Conservation (phyloP, 148 eudicot species). For the Vaccinium corymbosum region DNA sequence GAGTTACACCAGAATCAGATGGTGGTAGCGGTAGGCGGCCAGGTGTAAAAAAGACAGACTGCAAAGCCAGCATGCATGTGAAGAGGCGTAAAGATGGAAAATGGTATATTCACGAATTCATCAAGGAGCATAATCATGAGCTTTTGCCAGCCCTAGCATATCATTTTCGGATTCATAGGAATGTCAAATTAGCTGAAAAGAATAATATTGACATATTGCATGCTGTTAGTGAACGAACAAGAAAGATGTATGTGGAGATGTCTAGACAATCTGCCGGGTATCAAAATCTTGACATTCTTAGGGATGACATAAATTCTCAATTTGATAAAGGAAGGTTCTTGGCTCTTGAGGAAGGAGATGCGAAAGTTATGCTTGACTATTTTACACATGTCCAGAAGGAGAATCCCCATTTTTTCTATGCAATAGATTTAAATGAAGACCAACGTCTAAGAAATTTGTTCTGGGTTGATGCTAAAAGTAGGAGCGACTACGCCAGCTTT, state of each 20-base stretch:
- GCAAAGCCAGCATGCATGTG: constrained; percentile 64
- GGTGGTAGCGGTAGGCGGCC: constrained; percentile 33
- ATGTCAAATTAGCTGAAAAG: constrained; percentile 36
- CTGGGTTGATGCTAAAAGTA: constrained; percentile 52
- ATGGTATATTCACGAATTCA: constrained; percentile 52
- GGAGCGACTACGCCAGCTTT: constrained; percentile 36
- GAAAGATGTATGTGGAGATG: constrained; percentile 34
- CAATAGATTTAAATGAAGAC: constrained; percentile 49
- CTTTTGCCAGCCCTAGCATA: constrained; percentile 54
- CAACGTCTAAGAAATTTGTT: constrained; percentile 51
- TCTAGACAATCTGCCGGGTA: constrained; percentile 33
- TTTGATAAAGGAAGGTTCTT: constrained; percentile 41
- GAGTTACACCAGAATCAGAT: constrained; percentile 45
- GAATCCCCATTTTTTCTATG: constrained; percentile 48
- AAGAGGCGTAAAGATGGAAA: constrained; percentile 45
- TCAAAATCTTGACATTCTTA: constrained; percentile 14
- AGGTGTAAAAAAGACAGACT: constrained; percentile 44
- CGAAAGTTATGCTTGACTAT: constrained; percentile 39
- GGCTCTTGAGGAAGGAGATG: constrained; percentile 52
- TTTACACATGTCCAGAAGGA: constrained; percentile 48
- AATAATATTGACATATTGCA: constrained; percentile 36
- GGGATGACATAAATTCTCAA: constrained; percentile 20
- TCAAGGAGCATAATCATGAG: constrained; percentile 57
- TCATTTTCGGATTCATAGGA: constrained; percentile 50
- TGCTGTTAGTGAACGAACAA: constrained; percentile 38